Evolutionary conservation across 257 asterid species (phyloP), one percentile per base, ranked within the genome.

Genomic region (Jasminum sambac): DNA sequence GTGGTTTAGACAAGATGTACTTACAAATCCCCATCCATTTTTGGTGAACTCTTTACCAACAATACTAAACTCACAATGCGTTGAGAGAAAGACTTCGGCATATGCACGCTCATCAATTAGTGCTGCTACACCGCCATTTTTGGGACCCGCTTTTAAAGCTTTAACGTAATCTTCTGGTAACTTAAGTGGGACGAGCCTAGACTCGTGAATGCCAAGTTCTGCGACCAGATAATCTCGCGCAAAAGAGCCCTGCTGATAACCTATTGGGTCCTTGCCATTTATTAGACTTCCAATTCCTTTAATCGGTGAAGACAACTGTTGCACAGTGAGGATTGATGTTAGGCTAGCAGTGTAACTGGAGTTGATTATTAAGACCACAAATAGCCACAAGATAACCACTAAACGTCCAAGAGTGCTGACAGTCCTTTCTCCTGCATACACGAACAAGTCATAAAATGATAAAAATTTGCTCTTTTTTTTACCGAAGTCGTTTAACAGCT

Each of bases 1-100:
- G 23, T 41, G 23, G 12, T 34, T 0, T n/a, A 30, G 55, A 11
- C 38, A 40, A 39, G 25, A 25, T 39, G 14, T 74, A 81, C 95
- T 88, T 74, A 85, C 95, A 79, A 88, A 85, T 36, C 89, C 95
- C 91, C 91, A 88, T 67, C 89, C 95, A 39, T 68, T 84, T 70
- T 69, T 85, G 36, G 89, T 81, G 81, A 88, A 88, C 66, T 84
- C 89, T 76, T 64, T 82, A 14, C 95, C 95, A 0, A 85, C 75
- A 69, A 85, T 84, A 78, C 87, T 81, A 66, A 73, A 82, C 57
- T 77, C 83, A 48, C 95, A 88, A 2, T 42, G 80, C 0, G 80
- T 61, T 21, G 95, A 85, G 44, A 88, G 84, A 67, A 88, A 88
- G 74, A 88, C 80, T 58, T 88, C 89, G 8, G 79, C 78, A 64